Evolutionary conservation across 352 stramenopile genomes (phyloP).

Genomic region (Pythium biforme): DNA sequence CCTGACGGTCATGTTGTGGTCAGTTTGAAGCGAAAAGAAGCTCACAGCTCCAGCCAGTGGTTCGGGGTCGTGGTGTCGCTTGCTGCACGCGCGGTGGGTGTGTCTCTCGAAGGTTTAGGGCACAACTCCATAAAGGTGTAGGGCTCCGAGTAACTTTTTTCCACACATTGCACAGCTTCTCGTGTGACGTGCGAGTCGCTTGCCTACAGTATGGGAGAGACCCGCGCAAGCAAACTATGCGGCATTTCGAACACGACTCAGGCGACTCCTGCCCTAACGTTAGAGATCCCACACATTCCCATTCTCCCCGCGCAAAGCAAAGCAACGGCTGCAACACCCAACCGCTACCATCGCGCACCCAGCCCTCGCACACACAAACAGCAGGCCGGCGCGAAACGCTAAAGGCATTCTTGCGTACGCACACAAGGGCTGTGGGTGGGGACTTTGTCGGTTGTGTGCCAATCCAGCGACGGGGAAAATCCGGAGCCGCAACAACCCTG

Average conservation of each 20-base stretch:
- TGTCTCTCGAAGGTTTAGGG: conserved; percentile 30
- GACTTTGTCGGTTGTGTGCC: not conserved
- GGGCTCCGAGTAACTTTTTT: conserved; percentile 19
- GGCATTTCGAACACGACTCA: conserved; percentile 3
- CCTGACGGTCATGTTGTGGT: conserved; percentile 17
- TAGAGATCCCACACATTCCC: conserved; percentile 4
- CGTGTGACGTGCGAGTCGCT: conserved; percentile 12
- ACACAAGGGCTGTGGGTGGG: conserved; percentile 21
- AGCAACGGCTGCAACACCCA: conserved; percentile 6
- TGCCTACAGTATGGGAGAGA: conserved; percentile 9
- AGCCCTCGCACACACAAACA: conserved; percentile 8
- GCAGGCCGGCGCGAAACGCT: conserved; percentile 15
- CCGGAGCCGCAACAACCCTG: too few species aligned
- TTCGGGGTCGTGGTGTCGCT: conserved; percentile 25
- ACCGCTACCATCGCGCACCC: not conserved
- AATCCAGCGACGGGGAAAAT: not conserved
- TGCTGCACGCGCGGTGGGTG: conserved; percentile 9
- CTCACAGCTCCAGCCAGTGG: conserved; percentile 10
- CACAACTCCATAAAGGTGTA: conserved; percentile 14
- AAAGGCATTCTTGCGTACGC: conserved; percentile 5
- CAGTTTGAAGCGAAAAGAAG: conserved; percentile 10
- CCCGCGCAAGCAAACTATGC: not conserved
- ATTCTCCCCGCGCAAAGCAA: conserved; percentile 2
- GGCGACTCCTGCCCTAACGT: too few species aligned
- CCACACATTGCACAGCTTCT: conserved; percentile 2